Evolutionary conservation across 2,329 filamentous ascomycete species (phyloP), one percentile per base, ranked within the genome.

Genomic region (Ceratocystis cacaofunesta): DNA sequence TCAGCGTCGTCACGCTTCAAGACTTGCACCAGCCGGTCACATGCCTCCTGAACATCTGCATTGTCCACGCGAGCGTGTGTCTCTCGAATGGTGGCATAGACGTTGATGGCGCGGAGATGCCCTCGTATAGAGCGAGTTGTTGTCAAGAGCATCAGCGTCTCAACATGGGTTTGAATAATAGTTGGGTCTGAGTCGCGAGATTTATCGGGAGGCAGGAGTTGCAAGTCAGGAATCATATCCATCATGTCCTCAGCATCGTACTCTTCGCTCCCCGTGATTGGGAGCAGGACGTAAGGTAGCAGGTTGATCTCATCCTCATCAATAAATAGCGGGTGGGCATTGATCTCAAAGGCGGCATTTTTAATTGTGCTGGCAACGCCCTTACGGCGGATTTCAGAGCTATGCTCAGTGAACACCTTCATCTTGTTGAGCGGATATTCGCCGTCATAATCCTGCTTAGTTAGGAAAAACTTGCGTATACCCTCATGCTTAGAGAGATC

Each of bases 351-450:
- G 5, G 90, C 85, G 36, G 89, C 85, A 72, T 99, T 99, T 75
- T 97, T 97, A 73, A 99, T 90, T 8, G 90, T 94, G 68, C 87
- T 91, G 6, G 92, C 92, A n/a, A 96, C 92, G n/a, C 94, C 94
- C 71, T 90, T 90, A 65, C 94, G 82, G 66, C 94, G 84, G 64
- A 96, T 85, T 32, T 87, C 82, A 1, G 89, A 95, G 70, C 83
- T 80, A 76, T 96, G 90, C 74, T 95, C 90, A 0, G 94, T 97
- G 74, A 97, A 97, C 67, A 97, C 92, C 68, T 88, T 88, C 68
- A 99, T 80, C 78, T 97, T 97, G 61, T 88, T 90, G 61, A 97
- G 79, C 1, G 94, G 94, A n/a, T 96, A 85, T 15, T 96, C 84
- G 1, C 78, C 79, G 73, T 96, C 91, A 74, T 95, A 92, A 1